A percentile compares a stretch with the other conserved stretches of the same genome.
Evolutionary conservation across 345 rosid genomes (phyloP).

Genomic region (Eucalyptus rudis): DNA sequence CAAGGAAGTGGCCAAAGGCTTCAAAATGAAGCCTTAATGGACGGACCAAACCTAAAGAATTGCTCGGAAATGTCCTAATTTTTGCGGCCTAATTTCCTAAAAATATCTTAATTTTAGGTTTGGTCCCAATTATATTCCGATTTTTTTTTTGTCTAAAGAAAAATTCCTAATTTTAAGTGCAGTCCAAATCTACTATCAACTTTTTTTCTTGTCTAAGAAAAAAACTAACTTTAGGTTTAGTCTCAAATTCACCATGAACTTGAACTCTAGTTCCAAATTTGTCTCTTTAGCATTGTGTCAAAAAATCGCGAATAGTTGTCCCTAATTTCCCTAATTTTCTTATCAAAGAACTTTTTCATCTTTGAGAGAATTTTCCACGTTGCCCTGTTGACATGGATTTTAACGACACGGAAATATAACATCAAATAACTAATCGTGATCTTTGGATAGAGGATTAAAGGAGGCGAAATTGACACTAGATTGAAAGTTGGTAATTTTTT

Average conservation of each 20-base stretch:
- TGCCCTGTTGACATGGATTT: not conserved
- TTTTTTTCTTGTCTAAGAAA: not conserved
- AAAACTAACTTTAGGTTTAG: not conserved
- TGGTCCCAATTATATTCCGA: no score
- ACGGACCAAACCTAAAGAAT: not conserved
- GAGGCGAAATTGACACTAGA: not conserved
- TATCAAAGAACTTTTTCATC: not conserved
- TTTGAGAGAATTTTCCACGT: not conserved
- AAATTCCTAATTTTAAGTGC: not conserved
- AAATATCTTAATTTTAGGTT: no score
- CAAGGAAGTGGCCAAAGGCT: not conserved
- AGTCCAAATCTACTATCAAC: not conserved
- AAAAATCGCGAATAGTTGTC: fast-evolving
- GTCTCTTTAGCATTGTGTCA: fast-evolving
- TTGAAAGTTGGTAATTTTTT: not conserved
- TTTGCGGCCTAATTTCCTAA: not conserved
- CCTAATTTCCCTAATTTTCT: not conserved
- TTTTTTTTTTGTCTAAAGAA: no score
- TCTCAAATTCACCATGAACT: not conserved
- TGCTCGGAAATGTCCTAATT: not conserved
- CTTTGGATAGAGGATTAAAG: not conserved
- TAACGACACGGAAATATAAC: not conserved
- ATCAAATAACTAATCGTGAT: not conserved
- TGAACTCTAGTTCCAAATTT: not conserved
- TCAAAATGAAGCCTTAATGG: no score